Base-by-base conservation (phyloP, 805 yeast species). In the Pichia insulana region DNA sequence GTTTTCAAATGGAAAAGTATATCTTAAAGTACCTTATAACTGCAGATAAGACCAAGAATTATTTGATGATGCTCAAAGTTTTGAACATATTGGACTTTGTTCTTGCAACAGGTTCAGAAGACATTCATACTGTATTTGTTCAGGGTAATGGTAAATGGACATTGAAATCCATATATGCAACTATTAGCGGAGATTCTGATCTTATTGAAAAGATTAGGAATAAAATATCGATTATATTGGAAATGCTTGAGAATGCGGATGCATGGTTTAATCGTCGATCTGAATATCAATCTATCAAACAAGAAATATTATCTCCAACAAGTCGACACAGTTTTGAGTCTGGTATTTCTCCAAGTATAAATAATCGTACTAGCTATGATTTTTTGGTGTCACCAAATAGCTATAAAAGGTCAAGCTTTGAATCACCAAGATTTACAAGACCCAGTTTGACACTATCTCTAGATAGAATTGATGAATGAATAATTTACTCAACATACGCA, bases 41-140 rank as follows among this genome's bases (percentile, higher is more conserved):
- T 3, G 15, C 28, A 20, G 39, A 22, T 9, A 20, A 28, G n/a
- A 27, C 18, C 7, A 11, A 16, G 7, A 18, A 36, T n/a, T 25
- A 17, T 17, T 18, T 16, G 3, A 36, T 19, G 16, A 15, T 35
- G 9, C 12, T 30, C 8, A 40, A 34, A 31, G 8, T 40, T 12
- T 15, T 40, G 15, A 30, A 20, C 19, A 7, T 40, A 10, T 16
- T 40, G 9, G 33, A 34, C 4, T 40, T 34, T 26, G 31, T 30
- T 4, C 18, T 34, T 13, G 31, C 34, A 11, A 27, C 30, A 6
- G 43, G 43, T 1, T 28, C 43, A 8, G 16, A 12, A 12, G 36
- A 40, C 17, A 34, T 40, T 20, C 34, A 40, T 22, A n/a, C 34
- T 15, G n/a, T 35, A 7, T 40, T 40, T 30, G 35, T 30, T 22